A percentile compares a stretch with the other conserved stretches of the same genome.
These are phyloP conservation scores for Rhodotorula sp. DNA, from an alignment of 1,284 basidiomycete species.

Conservation along the genomic window DNA sequence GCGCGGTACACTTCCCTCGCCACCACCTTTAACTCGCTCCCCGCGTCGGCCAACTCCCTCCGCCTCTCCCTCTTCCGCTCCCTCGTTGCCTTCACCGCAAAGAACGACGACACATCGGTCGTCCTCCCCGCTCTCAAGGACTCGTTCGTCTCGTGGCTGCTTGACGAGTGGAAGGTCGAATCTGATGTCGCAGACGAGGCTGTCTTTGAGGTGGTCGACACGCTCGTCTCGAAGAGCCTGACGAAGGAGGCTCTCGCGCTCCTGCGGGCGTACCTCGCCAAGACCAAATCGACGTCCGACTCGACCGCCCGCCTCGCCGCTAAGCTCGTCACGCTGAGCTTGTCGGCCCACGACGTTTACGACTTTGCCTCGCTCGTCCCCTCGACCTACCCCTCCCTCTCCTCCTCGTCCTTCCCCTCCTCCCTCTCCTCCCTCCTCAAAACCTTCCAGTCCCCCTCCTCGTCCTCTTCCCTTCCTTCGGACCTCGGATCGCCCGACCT, in stretches of 20 bases:
- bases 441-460: conserved; percentile 61
- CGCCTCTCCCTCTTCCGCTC: conserved; percentile 50
- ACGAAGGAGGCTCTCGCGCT: conserved; percentile 60
- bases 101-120: conserved; percentile 67
- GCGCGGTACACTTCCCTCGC: conserved; percentile 61
- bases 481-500: background rate
- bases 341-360: conserved; percentile 68
- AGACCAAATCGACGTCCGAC: background rate
- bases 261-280: conserved; percentile 52
- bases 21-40: conserved; percentile 81
- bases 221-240: conserved; percentile 56
- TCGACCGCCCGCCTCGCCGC: conserved; percentile 53
- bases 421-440: conserved; percentile 63
- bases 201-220: conserved; percentile 64
- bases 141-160: conserved; percentile 6
- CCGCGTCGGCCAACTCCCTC: conserved; percentile 60
- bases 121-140: conserved; percentile 73
- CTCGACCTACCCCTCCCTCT: background rate
- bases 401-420: background rate
- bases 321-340: conserved; percentile 55
- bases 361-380: conserved; percentile 75
- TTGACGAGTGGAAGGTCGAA: conserved; percentile 8
- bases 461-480: conserved; percentile 33
- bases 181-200: background rate
- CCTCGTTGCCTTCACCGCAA: conserved; percentile 63